A percentile compares a stretch with the other conserved stretches of the same genome.
Conservation (phyloP, 176 grass and related monocot species). For the Tillandsia fasciculata region DNA sequence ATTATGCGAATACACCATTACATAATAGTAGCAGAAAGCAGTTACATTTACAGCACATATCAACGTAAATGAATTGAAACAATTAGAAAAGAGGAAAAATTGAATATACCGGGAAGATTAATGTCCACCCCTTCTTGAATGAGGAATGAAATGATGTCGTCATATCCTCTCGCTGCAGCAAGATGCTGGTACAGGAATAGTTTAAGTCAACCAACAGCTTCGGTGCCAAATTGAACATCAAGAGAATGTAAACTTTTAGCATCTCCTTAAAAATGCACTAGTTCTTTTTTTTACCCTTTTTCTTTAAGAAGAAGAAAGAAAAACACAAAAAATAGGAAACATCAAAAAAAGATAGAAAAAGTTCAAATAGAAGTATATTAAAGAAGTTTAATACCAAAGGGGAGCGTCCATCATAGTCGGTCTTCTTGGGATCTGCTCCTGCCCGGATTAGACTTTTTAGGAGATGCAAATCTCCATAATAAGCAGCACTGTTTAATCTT, state of each 20-base stretch:
- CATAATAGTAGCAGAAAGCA: not conserved
- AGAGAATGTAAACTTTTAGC: not conserved
- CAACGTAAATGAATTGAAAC: not conserved
- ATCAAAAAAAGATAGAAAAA: no score
- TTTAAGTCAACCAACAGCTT: not conserved
- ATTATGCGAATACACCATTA: not conserved
- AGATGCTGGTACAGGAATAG: conserved; percentile 55
- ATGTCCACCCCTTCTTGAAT: conserved; percentile 65
- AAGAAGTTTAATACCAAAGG: conserved; percentile 45
- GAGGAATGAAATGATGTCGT: conserved; percentile 70
- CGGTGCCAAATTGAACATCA: not conserved
- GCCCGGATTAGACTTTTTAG: conserved; percentile 68
- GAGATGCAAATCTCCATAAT: conserved; percentile 67
- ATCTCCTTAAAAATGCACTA: no score
- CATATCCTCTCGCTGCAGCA: conserved; percentile 59
- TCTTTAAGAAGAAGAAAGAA: not conserved
- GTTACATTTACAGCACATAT: not conserved
- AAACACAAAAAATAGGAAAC: no score
- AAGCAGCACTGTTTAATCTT: conserved; percentile 70
- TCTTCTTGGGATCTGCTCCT: conserved; percentile 80
- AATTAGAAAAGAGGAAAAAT: not conserved
- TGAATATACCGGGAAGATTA: conserved; percentile 48
- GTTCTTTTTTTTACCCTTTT: not conserved
- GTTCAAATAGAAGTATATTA: not conserved
- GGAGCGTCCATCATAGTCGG: conserved; percentile 80